These are phyloP conservation scores for Rhododendron molle DNA, from an alignment of 148 eudicot species.

Conservation along the genomic window DNA sequence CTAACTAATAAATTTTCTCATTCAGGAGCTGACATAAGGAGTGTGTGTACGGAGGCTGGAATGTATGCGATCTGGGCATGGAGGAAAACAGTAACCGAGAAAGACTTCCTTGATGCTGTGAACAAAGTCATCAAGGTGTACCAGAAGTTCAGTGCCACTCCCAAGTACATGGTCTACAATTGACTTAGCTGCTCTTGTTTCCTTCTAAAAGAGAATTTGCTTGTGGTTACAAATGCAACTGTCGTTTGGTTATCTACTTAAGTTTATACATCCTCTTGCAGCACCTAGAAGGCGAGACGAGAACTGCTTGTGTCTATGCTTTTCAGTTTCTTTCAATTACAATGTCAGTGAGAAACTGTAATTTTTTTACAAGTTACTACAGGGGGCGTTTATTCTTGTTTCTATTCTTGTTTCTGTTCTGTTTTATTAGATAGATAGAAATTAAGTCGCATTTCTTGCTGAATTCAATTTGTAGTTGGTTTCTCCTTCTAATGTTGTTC, in stretches of 20 bases:
- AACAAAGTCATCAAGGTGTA: conserved; percentile 94
- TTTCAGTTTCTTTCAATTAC: neutral
- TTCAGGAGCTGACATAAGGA: conserved; percentile 87
- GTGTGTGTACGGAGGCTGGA: conserved; percentile 93
- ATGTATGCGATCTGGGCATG: conserved; percentile 89
- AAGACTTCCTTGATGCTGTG: conserved; percentile 93
- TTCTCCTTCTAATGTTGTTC: neutral
- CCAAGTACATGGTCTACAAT: conserved; percentile 93
- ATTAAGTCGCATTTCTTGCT: neutral
- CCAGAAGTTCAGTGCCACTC: conserved; percentile 96
- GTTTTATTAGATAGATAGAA: neutral
- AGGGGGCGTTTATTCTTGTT: neutral
- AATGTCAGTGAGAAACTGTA: neutral
- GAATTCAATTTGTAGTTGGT: neutral
- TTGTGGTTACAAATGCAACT: neutral
- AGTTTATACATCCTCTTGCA: neutral
- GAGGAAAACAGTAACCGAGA: conserved; percentile 85
- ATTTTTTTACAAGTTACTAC: neutral
- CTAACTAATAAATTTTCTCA: neutral
- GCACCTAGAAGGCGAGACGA: neutral
- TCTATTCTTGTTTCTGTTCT: neutral
- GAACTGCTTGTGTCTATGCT: neutral
- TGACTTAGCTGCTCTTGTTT: conserved; percentile 16
- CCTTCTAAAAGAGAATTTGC: neutral
- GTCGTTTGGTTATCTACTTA: neutral